Percentiles rank a stretch among this genome's conserved stretches.
Conservation (phyloP, 2,329 filamentous ascomycete genomes). For the Diaporthe sp. region DNA sequence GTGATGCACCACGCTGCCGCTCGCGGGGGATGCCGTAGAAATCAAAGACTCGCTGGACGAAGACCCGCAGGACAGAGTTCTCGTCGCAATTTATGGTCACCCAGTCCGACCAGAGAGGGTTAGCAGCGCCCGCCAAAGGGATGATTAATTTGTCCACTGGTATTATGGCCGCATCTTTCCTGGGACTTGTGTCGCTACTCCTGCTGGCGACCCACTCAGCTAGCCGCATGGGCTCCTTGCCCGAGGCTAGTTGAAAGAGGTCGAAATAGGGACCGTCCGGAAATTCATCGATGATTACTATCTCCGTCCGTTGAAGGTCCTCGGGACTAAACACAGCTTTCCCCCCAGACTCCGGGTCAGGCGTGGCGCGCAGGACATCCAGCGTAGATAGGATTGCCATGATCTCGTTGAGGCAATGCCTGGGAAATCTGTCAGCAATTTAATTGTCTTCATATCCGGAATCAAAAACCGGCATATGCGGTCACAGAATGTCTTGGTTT, state of each 20-base stretch:
- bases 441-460: not conserved
- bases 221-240: slow-evolving; percentile 47
- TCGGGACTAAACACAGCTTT: slow-evolving; percentile 30
- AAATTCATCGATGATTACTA: slow-evolving; percentile 47
- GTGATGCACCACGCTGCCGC: not conserved
- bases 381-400: slow-evolving; percentile 46
- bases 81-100: slow-evolving; percentile 49
- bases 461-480: not conserved
- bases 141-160: slow-evolving; percentile 49
- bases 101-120: slow-evolving; percentile 59
- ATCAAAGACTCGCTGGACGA: slow-evolving; percentile 50
- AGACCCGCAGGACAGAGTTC: slow-evolving; percentile 49
- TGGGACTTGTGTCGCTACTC: no score
- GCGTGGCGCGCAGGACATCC: slow-evolving; percentile 47
- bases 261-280: slow-evolving; percentile 47
- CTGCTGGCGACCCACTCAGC: slow-evolving; percentile 35
- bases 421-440: not conserved
- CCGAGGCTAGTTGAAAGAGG: slow-evolving; percentile 50
- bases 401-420: slow-evolving; percentile 49
- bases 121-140: slow-evolving; percentile 56
- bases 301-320: slow-evolving; percentile 43
- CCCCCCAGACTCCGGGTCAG: not conserved
- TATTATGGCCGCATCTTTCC: slow-evolving; percentile 42
- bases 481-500: not conserved
- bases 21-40: slow-evolving; percentile 46